Evolutionary conservation across 352 stramenopile genomes (phyloP), one percentile per base, ranked within the genome.

Genomic region (Phytophthora capsici): DNA sequence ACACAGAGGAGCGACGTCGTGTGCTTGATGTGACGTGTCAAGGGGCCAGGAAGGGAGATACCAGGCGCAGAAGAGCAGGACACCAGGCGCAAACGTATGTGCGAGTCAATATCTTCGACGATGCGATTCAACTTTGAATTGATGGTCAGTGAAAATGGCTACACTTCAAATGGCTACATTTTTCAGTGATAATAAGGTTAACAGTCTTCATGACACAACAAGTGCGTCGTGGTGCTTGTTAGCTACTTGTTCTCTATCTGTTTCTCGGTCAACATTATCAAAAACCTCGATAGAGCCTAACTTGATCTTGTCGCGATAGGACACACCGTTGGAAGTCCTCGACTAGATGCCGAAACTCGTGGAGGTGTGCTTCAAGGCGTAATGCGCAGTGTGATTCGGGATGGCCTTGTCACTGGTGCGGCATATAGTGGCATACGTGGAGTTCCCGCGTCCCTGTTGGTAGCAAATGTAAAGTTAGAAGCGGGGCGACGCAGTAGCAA

Each of bases 301-400:
- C 23, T 68, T 77, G 40, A 79, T 79, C 55, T 74, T 71, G 41
- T 75, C 71, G 17, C 84, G 82, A 48, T 92, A 92, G 25, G 84
- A 93, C 22, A 91, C 82, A 43, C 84, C 81, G 54, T 92, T 90
- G 54, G n/a, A 90, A 90, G 34, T 90, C 82, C 49, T 92, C 82
- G 22, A 93, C 54, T 12, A 93, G 69, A 47, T 82, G 83, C 69
- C 90, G 80, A 30, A 90, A 88, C 34, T 93, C 78, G 28, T 62
- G 71, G 38, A 93, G 63, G 13, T 68, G 65, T 2, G 71, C n/a
- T n/a, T 83, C 36, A 93, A 63, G 32, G 88, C 82, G 56, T 89
- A 89, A 61, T 93, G 80, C 14, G 84, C 84, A 37, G 69, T 89
- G 68, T 93, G 82, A 69, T 93, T 93, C 17, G 84, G 82, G 9